Base-by-base conservation (phyloP, 257 asterid species). In the Jacaranda mimosifolia region DNA sequence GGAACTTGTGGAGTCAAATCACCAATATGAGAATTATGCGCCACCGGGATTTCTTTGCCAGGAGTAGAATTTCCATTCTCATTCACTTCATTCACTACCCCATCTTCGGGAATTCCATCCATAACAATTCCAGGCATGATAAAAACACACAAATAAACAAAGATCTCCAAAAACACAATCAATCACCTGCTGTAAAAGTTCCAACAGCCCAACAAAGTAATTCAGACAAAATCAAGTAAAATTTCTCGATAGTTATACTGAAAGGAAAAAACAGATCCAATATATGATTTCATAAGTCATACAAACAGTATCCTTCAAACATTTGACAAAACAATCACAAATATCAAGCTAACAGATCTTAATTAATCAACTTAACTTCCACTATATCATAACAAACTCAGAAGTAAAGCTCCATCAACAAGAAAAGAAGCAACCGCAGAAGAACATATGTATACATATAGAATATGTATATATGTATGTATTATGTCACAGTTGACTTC, bases 81-180 rank as follows among this genome's bases (percentile, higher is more conserved):
- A 63, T 79, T 81, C 76, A 72, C 65, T 57, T 81, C 86, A 58
- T 70, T 84, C 85, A 77, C 80, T 7, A 70, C 73, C 63, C 60
- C 86, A 64, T 82, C 92, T 76, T 85, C 90, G 79, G 82, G 89
- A 84, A 81, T 77, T 74, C 75, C 93, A 81, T 89, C 94, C 87
- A 77, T 77, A 75, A 89, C 91, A 74, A 91, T 81, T 79, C 94
- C 95, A 70, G 97, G 97, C 96, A 91, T 91, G 70, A 74, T 74
- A 68, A 46, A 42, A 55, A 48, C 70, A 72, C 64, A 76, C 58
- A 83, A 80, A 78, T 51, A 68, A 63, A 81, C 10, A 76, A 83
- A 53, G 9, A 72, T 75, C 84, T 52, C 88, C 72, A 19, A 32
- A 68, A 75, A 79, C 81, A 57, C 70, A 78, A 82, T 68, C 78